phyloP scores from a whole-genome alignment of 2,329 filamentous ascomycete genomes.

The Botrytis hyacinthi region DNA sequence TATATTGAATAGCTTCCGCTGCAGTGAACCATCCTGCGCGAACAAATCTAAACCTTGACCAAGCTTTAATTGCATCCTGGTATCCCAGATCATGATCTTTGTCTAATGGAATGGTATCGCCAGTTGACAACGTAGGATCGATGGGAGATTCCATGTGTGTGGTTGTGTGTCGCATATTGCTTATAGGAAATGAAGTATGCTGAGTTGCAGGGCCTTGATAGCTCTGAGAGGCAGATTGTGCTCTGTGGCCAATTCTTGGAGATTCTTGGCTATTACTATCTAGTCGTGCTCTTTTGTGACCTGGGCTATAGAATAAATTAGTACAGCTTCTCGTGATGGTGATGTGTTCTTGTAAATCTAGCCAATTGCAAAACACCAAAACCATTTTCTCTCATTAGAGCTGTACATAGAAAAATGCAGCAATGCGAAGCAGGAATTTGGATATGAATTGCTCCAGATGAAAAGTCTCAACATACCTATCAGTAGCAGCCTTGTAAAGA shows the following conservation, averaged over 20 bases:
- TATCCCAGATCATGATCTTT: constrained; percentile 53
- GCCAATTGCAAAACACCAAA: not conserved
- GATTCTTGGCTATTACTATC: constrained; percentile 33
- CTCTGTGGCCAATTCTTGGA: constrained; percentile 28
- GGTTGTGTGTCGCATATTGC: constrained; percentile 26
- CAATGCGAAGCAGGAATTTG: not conserved
- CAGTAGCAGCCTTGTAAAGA: constrained; percentile 80
- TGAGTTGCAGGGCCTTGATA: constrained; percentile 24
- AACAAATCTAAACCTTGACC: constrained; percentile 92
- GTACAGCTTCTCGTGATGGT: constrained; percentile 23
- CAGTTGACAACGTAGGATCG: constrained; percentile 34
- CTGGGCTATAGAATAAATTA: constrained; percentile 43
- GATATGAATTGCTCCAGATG: constrained; percentile 34
- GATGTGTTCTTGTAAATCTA: not conserved
- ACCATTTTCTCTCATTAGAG: not conserved
- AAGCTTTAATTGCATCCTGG: constrained; percentile 75
- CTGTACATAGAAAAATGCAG: constrained; percentile 37
- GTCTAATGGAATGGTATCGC: constrained; percentile 22
- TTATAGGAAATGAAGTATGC: constrained; percentile 29
- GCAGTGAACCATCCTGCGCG: constrained; percentile 95
- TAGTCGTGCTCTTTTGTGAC: constrained; percentile 36
- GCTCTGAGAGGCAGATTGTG: constrained; percentile 24
- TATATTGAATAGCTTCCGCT: constrained; percentile 87
- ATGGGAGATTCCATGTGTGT: constrained; percentile 29
- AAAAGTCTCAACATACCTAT: constrained; percentile 43